Conservation (phyloP, 2,329 filamentous ascomycete species). For the Seiridium cupressi region DNA sequence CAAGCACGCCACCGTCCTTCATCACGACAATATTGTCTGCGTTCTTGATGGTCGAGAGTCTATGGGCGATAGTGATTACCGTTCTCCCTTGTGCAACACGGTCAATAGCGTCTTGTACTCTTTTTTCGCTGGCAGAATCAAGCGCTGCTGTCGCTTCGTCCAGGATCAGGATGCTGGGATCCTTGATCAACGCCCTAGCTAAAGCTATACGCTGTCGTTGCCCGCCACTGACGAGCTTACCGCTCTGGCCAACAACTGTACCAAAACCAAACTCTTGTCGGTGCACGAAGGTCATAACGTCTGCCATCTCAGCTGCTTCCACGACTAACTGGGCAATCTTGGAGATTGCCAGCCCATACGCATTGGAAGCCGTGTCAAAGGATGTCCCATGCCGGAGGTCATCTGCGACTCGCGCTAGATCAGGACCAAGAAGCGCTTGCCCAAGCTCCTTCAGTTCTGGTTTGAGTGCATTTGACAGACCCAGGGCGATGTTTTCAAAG, state of each 20-base stretch:
- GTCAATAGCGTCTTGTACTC: slow-evolving; percentile 56
- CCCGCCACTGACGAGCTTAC: slow-evolving; percentile 65
- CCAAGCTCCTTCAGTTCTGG: slow-evolving; percentile 36
- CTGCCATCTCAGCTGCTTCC: slow-evolving; percentile 50
- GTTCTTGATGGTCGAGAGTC: background rate
- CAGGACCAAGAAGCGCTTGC: slow-evolving; percentile 36
- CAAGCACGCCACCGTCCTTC: background rate
- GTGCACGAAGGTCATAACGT: slow-evolving; percentile 39
- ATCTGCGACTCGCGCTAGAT: slow-evolving; percentile 42
- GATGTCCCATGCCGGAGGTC: slow-evolving; percentile 1
- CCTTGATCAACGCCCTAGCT: slow-evolving; percentile 61
- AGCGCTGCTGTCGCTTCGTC: slow-evolving; percentile 66
- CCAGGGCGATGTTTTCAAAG: slow-evolving; percentile 68
- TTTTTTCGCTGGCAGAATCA: slow-evolving; percentile 40
- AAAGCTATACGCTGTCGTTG: slow-evolving; percentile 67
- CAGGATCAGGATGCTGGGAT: slow-evolving; percentile 63
- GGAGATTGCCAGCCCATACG: slow-evolving; percentile 16
- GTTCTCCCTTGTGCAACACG: slow-evolving; percentile 31
- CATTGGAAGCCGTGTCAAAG: background rate
- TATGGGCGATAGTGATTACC: slow-evolving; percentile 2
- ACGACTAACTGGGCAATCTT: slow-evolving; percentile 46
- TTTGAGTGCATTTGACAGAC: slow-evolving; percentile 49
- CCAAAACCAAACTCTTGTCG: slow-evolving; percentile 48
- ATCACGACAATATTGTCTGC: slow-evolving; percentile 4
- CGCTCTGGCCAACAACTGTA: slow-evolving; percentile 62